Base-by-base conservation (phyloP, 2,329 filamentous ascomycete genomes). In the Elsinoe necatrix region DNA sequence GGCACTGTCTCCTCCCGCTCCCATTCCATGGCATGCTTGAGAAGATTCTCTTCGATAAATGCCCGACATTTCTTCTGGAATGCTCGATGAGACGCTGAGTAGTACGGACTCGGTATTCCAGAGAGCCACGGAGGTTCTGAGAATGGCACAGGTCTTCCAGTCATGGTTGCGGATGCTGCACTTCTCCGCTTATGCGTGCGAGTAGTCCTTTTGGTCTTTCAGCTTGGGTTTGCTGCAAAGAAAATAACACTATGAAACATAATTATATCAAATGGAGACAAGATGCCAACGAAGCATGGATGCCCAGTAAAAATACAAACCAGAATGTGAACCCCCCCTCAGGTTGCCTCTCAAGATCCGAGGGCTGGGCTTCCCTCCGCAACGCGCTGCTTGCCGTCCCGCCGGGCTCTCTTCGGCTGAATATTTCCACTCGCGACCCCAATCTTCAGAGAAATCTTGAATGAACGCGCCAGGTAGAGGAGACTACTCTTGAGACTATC, bases 41-140 rank as follows among this genome's bases (percentile, higher is more conserved):
- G 72, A 4, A 89, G 72, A 64, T 89, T 73, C 63, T 86, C 75
- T 51, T 79, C 75, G 45, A 86, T 74, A 67, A 89, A 89, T 4
- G 75, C 77, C 34, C 84, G 82, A 66, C 83, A 84, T 61, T 79
- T 80, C 66, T 82, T 80, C 67, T 90, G 86, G 75, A 83, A 88
- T 65, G 72, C 73, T 12, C 75, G 73, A 66, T 89, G 85, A 3
- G 82, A 81, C 2, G 79, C 75, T 21, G 79, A 83, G 72, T 86
- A 87, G 72, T 88, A 86, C 11, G 86, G 82, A 0, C 83, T 86
- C 0, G 86, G 86, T 2, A 88, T 74, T 54, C 85, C 85, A 63
- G 75, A 76, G 47, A 89, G 77, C 72, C 84, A 89, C 1, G 85
- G 79, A 1, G 86, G 86, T 63, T 90, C 86, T 4, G 84, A 83